Conservation (phyloP, 2,329 filamentous ascomycete genomes). For the Alternaria alternata region DNA sequence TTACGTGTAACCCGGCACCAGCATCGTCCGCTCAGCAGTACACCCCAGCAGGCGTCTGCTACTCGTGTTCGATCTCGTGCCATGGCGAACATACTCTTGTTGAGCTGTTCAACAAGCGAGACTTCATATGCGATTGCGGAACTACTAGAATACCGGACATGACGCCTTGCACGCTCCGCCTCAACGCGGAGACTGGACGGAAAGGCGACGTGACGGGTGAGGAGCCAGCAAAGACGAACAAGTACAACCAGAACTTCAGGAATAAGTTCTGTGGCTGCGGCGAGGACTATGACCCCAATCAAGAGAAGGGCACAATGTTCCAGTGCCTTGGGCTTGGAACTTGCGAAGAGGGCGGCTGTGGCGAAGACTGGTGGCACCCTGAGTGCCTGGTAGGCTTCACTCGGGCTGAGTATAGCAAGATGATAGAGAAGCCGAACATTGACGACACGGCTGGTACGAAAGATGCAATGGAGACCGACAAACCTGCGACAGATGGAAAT, state of each 20-base stretch:
- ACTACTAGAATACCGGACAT: conserved; percentile 77
- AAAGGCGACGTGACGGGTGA: conserved; percentile 83
- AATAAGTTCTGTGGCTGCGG: conserved; percentile 92
- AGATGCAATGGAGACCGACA: conserved; percentile 25
- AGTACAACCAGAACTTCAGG: conserved; percentile 94
- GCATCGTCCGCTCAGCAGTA: conserved; percentile 68
- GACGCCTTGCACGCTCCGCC: conserved; percentile 77
- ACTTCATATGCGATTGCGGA: conserved; percentile 96
- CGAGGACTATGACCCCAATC: conserved; percentile 84
- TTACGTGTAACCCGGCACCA: conserved; percentile 90
- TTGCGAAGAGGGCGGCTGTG: conserved; percentile 83
- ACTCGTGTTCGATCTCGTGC: conserved; percentile 95
- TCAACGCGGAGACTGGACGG: conserved; percentile 74
- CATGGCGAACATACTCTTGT: conserved; percentile 95
- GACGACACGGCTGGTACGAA: conserved; percentile 14
- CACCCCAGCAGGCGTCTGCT: conserved; percentile 85
- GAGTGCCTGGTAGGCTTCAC: conserved; percentile 86
- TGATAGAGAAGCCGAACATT: conserved; percentile 35
- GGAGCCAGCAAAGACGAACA: conserved; percentile 74
- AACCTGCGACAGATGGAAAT: not conserved
- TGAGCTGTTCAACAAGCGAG: conserved; percentile 93
- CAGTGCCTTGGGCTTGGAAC: conserved; percentile 89
- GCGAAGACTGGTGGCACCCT: conserved; percentile 98
- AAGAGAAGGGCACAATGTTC: conserved; percentile 97
- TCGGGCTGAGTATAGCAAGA: conserved; percentile 72